phyloP scores from a whole-genome alignment of 2,329 filamentous ascomycete species.

The Pyrenochaeta sp. region DNA sequence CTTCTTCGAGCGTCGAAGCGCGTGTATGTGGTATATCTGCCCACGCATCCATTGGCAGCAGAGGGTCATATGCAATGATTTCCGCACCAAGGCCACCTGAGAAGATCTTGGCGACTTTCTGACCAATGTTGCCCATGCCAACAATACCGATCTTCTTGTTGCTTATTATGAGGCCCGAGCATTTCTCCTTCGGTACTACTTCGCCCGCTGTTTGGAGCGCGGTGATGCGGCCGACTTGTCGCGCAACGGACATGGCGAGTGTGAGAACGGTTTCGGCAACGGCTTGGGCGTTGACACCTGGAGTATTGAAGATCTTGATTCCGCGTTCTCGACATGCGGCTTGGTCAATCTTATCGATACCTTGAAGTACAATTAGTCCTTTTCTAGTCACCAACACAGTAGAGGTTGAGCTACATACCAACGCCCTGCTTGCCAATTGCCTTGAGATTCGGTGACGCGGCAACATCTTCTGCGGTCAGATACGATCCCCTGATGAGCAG shows the following conservation, averaged over 20 bases:
- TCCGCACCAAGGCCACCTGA: slow-evolving; percentile 49
- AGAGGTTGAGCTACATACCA: no score
- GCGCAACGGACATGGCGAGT: slow-evolving; percentile 44
- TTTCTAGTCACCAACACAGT: no score
- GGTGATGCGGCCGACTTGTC: slow-evolving; percentile 30
- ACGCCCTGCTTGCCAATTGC: slow-evolving; percentile 59
- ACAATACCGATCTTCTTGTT: slow-evolving; percentile 57
- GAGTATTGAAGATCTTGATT: slow-evolving; percentile 58
- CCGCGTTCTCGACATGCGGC: slow-evolving; percentile 48
- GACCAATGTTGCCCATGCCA: slow-evolving; percentile 53
- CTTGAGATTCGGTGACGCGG: slow-evolving; percentile 44
- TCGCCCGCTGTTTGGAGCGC: slow-evolving; percentile 42
- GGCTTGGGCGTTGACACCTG: slow-evolving; percentile 54
- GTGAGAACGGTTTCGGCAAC: slow-evolving; percentile 53
- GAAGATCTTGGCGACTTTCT: slow-evolving; percentile 23
- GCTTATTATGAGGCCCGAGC: slow-evolving; percentile 49
- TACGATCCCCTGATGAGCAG: slow-evolving; percentile 50
- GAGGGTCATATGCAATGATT: slow-evolving; percentile 51
- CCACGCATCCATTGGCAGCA: slow-evolving; percentile 53
- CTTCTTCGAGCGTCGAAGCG: slow-evolving; percentile 23
- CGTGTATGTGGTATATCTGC: slow-evolving; percentile 22
- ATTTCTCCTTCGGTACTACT: slow-evolving; percentile 51
- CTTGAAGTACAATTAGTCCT: no score
- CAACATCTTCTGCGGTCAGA: slow-evolving; percentile 51
- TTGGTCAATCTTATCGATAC: slow-evolving; percentile 54